Evolutionary conservation across 2,329 filamentous ascomycete species (phyloP), one percentile per base, ranked within the genome.

Genomic region (Aspergillus pseudonomiae): DNA sequence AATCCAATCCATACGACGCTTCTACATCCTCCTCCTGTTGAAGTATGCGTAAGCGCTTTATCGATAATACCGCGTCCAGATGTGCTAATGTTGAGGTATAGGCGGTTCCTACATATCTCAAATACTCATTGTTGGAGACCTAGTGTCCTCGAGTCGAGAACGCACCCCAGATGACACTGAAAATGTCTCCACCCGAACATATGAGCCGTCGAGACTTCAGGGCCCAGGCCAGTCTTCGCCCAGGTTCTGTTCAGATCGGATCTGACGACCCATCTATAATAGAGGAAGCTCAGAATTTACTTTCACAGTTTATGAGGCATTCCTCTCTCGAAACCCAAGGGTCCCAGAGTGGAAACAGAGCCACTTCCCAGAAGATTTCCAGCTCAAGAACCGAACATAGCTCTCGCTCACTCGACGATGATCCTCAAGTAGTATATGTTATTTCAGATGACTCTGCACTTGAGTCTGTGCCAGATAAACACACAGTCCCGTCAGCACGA

Each of bases 281-380:
- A 30, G 67, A 68, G 57, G 71, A 70, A 46, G 67, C 69, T 5
- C 60, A 70, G 59, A 57, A 66, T 11, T 54, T 76, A 19, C 69
- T 76, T 21, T 68, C 70, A 11, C 68, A 68, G 39, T 76, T 76
- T 55, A 67, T 70, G 61, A 63, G 61, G 55, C 57, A 59, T 32
- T 56, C 67, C 9, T 64, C 63, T 10, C 53, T 64, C 11, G 52
- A 63, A 43, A 36, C 48, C 4, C 59, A 60, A 32, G 41, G 34
- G 11, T 41, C 59, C 39, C 50, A 39, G 32, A 28, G 28, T 43
- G 19, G 36, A n/a, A 55, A 45, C n/a, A 26, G 24, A 34, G 48
- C 34, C 28, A 39, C 14, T 16, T 41, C 26, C 26, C 58, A 32
- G 12, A 60, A 54, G n/a, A 16, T 10, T 34, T 41, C 36, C 41